Conservation (phyloP, 768 basidiomycete genomes). For the Boletus reticuloceps region DNA sequence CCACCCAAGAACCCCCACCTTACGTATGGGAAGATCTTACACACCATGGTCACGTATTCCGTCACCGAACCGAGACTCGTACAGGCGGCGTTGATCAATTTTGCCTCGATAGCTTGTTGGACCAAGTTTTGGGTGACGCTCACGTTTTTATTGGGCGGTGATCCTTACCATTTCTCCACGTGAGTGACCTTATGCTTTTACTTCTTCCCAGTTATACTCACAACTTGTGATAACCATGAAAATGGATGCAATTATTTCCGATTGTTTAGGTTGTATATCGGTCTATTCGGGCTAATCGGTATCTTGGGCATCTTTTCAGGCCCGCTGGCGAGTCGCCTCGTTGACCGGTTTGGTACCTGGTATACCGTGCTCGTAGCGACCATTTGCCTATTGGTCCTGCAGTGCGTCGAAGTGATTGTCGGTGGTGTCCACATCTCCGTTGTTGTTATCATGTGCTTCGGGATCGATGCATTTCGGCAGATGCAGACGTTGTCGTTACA, state of each 20-base stretch:
- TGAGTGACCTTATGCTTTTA: conserved; percentile 4
- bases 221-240: not conserved
- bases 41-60: conserved; percentile 39
- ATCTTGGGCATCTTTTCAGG: conserved; percentile 36
- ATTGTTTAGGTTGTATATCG: conserved; percentile 32
- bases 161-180: conserved; percentile 40
- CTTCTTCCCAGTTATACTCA: not conserved
- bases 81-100: conserved; percentile 30
- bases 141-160: conserved; percentile 44
- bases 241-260: not conserved
- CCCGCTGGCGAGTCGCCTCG: conserved; percentile 26
- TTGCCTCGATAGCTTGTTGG: conserved; percentile 31
- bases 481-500: conserved; percentile 37
- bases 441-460: conserved; percentile 39
- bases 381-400: conserved; percentile 25
- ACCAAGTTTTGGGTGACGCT: conserved; percentile 40
- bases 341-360: conserved; percentile 41
- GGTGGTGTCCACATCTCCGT: conserved; percentile 39
- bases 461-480: conserved; percentile 42
- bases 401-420: conserved; percentile 34
- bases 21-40: conserved; percentile 34
- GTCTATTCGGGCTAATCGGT: conserved; percentile 48
- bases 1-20: conserved; percentile 39
- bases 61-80: conserved; percentile 42
- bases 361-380: conserved; percentile 37